These are phyloP conservation scores for Platismatia glauca DNA, from an alignment of 495 filamentous ascomycete genomes.

Conservation along the genomic window DNA sequence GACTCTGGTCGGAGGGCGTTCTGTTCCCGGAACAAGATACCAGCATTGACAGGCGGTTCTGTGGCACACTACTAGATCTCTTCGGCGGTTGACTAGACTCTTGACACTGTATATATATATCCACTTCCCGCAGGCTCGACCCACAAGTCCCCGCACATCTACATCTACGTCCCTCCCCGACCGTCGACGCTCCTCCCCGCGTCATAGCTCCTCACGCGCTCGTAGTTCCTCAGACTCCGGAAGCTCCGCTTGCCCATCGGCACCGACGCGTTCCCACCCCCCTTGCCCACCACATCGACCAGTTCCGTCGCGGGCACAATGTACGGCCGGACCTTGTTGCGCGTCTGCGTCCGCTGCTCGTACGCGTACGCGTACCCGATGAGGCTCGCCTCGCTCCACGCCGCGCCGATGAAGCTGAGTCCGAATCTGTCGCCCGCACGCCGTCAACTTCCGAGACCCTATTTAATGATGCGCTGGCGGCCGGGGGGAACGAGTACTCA, in stretches of 20 bases:
- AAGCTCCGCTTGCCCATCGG: background rate
- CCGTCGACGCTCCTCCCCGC: background rate
- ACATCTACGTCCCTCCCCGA: background rate
- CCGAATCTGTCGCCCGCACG: slow-evolving; percentile 34
- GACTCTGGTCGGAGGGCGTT: background rate
- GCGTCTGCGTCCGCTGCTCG: slow-evolving; percentile 52
- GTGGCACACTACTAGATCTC: background rate
- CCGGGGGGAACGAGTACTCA: slow-evolving; percentile 7
- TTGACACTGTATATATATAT: background rate
- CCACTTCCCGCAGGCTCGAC: background rate
- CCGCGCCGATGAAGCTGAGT: slow-evolving; percentile 47
- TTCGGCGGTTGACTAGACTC: background rate
- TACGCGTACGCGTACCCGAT: slow-evolving; percentile 61
- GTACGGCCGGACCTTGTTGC: slow-evolving; percentile 39
- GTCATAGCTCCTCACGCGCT: background rate
- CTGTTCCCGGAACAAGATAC: background rate
- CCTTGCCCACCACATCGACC: slow-evolving; percentile 30
- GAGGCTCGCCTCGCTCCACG: slow-evolving; percentile 46
- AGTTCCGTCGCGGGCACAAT: slow-evolving; percentile 42
- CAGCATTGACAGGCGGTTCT: background rate
- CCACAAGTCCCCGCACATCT: background rate
- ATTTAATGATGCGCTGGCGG: too few relatives aligned
- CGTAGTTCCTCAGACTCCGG: background rate
- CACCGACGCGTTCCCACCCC: background rate
- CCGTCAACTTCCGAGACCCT: background rate